Evolutionary conservation across 768 basidiomycete genomes (phyloP), one percentile per base, ranked within the genome.

Genomic region (Heimioporus sp.): DNA sequence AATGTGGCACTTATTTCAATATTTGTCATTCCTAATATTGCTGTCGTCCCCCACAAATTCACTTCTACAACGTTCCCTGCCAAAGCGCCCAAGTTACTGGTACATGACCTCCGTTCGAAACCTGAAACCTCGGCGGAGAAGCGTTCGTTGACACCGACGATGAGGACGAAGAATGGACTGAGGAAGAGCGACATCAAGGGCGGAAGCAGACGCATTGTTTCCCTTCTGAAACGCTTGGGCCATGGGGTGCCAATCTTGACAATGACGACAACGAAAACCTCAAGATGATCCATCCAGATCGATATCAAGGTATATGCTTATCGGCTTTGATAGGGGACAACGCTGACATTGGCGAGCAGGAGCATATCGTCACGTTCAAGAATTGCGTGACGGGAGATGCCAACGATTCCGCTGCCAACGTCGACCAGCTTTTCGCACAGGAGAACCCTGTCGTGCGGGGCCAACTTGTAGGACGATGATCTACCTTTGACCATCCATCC

Each of bases 131-230:
- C 46, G 81, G 80, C 1, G 78, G 75, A n/a, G 77, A 74, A 11
- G 73, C 76, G 35, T 81, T 87, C 28, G 73, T 83, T 10, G 86
- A 85, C 30, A 86, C 81, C 10, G 92, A 94, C 57, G 92, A 93
- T 63, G 89, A 81, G 78, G 89, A 93, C 56, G 92, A 92, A 32
- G 91, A 92, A n/a, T 98, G 96, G 96, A 80, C 82, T 10, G 94
- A 97, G 61, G 93, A 94, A 63, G 93, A 90, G 50, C 81, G 79
- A 43, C 73, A 81, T 43, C 79, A 82, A 61, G 72, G 73, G 9
- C 71, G 78, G 87, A 83, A 61, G 75, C 83, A 45, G 88, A 90
- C n/a, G 88, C 92, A 60, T 83, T 90, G 56, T 20, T 91, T 85
- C 74, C 72, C 97, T 35, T 92, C 92, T 6, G 90, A 93, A 43